These are phyloP conservation scores for Tylopilus intermedius DNA, from an alignment of 768 basidiomycete genomes.

Conservation along the genomic window DNA sequence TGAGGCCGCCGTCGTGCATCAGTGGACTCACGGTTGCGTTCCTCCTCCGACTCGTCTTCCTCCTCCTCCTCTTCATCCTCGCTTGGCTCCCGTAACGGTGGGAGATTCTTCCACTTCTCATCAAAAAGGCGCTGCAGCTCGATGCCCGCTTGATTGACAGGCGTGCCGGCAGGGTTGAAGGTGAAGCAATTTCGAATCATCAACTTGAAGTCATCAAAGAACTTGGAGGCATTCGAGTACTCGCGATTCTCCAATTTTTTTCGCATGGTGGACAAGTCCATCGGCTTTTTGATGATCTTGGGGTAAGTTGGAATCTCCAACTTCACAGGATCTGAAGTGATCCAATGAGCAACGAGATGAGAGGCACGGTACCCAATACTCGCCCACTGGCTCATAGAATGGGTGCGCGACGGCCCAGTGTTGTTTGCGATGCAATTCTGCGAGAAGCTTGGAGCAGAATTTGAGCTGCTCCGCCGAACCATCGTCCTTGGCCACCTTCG, in stretches of 20 bases:
- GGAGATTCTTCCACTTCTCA: constrained; percentile 83
- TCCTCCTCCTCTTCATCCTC: constrained; percentile 64
- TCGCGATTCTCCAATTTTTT: constrained; percentile 74
- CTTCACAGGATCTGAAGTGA: constrained; percentile 60
- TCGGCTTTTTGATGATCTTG: constrained; percentile 87
- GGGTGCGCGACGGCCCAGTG: constrained; percentile 68
- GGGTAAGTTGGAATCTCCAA: constrained; percentile 82
- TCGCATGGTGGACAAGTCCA: constrained; percentile 90
- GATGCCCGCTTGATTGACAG: constrained; percentile 81
- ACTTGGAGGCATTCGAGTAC: constrained; percentile 74
- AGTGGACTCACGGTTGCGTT: constrained; percentile 54
- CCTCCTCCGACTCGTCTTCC: constrained; percentile 62
- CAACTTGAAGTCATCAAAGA: constrained; percentile 87
- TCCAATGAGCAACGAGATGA: not conserved
- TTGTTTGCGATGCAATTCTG: constrained; percentile 75
- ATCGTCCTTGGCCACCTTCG: constrained; percentile 56
- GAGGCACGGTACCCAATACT: constrained; percentile 31
- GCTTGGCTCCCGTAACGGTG: constrained; percentile 49
- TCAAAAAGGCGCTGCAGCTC: constrained; percentile 86
- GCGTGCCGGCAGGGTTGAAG: constrained; percentile 87
- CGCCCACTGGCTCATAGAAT: constrained; percentile 93
- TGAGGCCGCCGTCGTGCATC: not conserved
- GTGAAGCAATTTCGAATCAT: constrained; percentile 92
- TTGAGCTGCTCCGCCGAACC: constrained; percentile 78
- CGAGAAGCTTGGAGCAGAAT: constrained; percentile 72